phyloP scores from a whole-genome alignment of 257 asterid species.

The Nicotiana attenuata region DNA sequence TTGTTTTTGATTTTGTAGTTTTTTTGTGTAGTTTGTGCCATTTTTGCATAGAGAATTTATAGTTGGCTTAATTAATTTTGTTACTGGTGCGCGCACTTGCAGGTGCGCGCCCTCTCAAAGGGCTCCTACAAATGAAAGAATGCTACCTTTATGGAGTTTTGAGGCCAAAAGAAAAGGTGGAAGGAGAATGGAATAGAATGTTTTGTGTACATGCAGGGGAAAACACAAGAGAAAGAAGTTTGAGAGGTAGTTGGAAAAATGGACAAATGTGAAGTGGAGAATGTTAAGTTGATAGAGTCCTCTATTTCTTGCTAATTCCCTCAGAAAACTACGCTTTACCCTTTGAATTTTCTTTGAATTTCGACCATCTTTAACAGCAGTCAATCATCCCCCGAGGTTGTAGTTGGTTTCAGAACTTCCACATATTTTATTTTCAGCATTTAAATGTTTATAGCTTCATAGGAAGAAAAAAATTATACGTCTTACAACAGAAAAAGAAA shows the following conservation, averaged over 20 bases:
- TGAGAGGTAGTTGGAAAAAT: neutral
- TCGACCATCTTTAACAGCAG: too few relatives aligned
- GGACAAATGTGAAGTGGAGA: constrained; percentile 7
- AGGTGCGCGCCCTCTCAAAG: constrained; percentile 27
- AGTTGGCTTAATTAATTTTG: neutral
- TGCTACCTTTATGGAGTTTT: constrained; percentile 7
- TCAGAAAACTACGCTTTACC: constrained; percentile 25
- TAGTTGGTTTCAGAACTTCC: too few relatives aligned
- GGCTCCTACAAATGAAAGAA: constrained; percentile 18
- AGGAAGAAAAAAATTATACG: too few relatives aligned
- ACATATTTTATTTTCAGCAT: too few relatives aligned
- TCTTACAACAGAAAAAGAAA: too few relatives aligned
- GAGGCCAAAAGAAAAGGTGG: constrained; percentile 17
- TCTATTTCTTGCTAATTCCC: neutral
- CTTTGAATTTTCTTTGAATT: constrained; percentile 1
- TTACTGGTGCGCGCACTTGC: constrained; percentile 24
- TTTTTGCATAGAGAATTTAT: constrained; percentile 10
- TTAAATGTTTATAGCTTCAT: too few relatives aligned
- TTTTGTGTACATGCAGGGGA: constrained; percentile 15
- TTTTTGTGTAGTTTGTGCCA: neutral
- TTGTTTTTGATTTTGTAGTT: neutral
- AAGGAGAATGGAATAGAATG: constrained; percentile 7
- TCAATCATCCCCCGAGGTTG: too few relatives aligned
- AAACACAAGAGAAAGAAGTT: constrained; percentile 13
- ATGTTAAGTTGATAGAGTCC: constrained; percentile 11